phyloP scores from a whole-genome alignment of 495 filamentous ascomycete species.

The Thermochaetoides thermophila region DNA sequence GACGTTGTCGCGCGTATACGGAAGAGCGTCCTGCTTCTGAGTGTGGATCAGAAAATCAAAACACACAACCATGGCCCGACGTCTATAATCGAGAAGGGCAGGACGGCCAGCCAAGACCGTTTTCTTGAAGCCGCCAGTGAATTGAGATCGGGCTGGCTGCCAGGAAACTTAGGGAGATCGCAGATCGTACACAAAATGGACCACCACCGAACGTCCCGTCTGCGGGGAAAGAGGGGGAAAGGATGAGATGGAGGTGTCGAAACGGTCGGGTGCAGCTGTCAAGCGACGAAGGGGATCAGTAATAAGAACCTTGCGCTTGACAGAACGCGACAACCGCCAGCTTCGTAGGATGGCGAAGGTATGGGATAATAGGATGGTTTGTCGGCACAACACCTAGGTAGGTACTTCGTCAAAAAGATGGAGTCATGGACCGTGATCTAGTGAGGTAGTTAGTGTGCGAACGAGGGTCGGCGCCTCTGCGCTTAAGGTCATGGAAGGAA shows the following conservation, averaged over 20 bases:
- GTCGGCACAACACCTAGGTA: conserved; percentile 7
- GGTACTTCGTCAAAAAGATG: conserved; percentile 3
- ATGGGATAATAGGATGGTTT: no score
- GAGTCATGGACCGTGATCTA: conserved; percentile 8
- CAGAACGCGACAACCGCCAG: conserved; percentile 6
- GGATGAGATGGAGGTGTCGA: no score
- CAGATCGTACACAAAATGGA: conserved; percentile 1
- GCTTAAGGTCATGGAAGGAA: conserved; percentile 10
- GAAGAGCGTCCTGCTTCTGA: no score
- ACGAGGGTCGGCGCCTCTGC: conserved; percentile 11
- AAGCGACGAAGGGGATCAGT: no score
- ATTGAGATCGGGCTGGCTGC: conserved; percentile 10
- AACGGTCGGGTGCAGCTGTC: no score
- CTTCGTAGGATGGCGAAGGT: conserved; percentile 6
- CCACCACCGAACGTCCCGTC: conserved; percentile 1
- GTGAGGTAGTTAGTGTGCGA: conserved; percentile 4
- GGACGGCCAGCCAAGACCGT: conserved; percentile 1
- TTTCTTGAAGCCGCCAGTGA: conserved; percentile 6
- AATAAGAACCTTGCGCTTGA: no score
- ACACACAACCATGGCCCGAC: background rate
- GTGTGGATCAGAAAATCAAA: no score
- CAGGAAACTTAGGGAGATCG: conserved; percentile 3
- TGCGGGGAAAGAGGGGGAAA: conserved; percentile 6
- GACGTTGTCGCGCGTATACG: no score
- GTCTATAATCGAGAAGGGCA: background rate